Conservation (phyloP, 345 rosid genomes). For the Hibiscus syriacus region DNA sequence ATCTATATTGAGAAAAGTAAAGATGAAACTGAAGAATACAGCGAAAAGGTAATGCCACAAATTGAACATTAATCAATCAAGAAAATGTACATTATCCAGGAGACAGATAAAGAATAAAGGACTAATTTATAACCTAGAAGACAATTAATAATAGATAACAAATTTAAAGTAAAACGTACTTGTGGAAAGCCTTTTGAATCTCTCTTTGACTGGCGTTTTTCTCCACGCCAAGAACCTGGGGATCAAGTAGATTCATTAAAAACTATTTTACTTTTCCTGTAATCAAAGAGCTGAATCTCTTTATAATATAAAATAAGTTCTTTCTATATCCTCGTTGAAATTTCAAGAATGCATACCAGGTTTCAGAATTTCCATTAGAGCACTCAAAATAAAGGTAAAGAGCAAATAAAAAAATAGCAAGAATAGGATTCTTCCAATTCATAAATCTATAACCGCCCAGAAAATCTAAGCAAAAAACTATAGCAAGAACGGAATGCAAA, state of each 20-base stretch:
- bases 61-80: neutral
- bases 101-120: neutral
- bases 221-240: slow-evolving; percentile 88
- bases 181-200: slow-evolving; percentile 97
- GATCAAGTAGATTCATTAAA: neutral
- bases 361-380: neutral
- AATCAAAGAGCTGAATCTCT: neutral
- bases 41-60: neutral
- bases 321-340: neutral
- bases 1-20: neutral
- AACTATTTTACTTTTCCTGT: neutral
- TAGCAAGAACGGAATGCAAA: neutral
- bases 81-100: neutral
- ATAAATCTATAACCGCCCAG: neutral
- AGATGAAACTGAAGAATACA: neutral
- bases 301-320: neutral
- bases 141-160: neutral
- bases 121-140: neutral
- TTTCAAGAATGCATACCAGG: neutral
- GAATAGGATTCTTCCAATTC: neutral
- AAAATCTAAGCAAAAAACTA: neutral
- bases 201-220: slow-evolving; percentile 76
- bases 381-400: neutral
- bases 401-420: neutral
- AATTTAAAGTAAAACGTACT: slow-evolving; percentile 32